Conservation (phyloP, 345 rosid genomes). For the Populus alba region DNA sequence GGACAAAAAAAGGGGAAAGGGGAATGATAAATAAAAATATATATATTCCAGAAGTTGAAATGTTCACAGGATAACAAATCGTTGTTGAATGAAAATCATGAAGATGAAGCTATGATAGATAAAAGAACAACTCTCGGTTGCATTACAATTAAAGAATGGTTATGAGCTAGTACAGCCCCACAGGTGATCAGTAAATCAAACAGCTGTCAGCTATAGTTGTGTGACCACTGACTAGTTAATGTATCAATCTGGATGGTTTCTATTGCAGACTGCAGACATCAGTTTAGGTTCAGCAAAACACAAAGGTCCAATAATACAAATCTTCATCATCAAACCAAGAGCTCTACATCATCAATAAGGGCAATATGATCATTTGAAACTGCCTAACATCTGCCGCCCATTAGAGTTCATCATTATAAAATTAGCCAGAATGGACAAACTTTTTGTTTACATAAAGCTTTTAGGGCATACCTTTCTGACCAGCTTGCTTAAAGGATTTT, state of each 20-base stretch:
- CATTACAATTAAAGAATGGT: background rate
- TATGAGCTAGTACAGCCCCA: background rate
- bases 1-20: conserved; percentile 25
- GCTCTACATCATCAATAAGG: background rate
- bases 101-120: background rate
- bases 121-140: background rate
- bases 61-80: conserved; percentile 1
- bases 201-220: background rate
- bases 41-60: conserved; percentile 5
- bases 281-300: no score
- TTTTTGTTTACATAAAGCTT: background rate
- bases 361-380: background rate
- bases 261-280: background rate
- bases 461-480: conserved; percentile 55
- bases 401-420: background rate
- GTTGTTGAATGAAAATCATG: background rate
- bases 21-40: background rate
- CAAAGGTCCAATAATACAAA: background rate
- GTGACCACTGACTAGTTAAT: background rate
- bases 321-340: background rate
- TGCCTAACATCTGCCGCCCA: background rate
- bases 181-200: background rate
- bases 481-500: conserved; percentile 51
- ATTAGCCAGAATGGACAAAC: no score
- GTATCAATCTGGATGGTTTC: background rate